These are phyloP conservation scores for Fusarium tanahbumbuense DNA, from an alignment of 2,329 filamentous ascomycete species.

Conservation along the genomic window DNA sequence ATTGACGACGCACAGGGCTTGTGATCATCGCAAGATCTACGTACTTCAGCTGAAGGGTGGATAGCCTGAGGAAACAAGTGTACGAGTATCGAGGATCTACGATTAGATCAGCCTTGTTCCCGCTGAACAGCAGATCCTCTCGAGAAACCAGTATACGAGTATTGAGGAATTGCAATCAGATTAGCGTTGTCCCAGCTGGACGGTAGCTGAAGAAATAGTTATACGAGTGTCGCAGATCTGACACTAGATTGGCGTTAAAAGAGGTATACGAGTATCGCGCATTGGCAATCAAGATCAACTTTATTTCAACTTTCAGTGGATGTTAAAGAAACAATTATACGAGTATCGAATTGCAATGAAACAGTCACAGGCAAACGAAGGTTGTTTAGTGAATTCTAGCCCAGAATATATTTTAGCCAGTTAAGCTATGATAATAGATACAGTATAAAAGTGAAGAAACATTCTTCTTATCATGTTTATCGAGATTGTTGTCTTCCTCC, in stretches of 20 bases:
- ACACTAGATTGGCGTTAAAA: background rate
- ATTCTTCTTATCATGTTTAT: conserved; percentile 1
- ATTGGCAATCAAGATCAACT: background rate
- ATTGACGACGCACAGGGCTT: background rate
- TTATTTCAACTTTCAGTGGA: background rate
- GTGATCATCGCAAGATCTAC: background rate
- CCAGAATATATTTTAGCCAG: background rate
- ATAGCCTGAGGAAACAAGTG: background rate
- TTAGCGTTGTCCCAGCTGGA: background rate
- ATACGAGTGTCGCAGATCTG: background rate
- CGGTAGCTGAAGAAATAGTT: background rate
- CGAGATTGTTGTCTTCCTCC: background rate
- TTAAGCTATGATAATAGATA: background rate
- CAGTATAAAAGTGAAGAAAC: background rate
- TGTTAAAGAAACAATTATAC: background rate
- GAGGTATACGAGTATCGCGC: background rate
- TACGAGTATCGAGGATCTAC: background rate
- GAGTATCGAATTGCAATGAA: background rate
- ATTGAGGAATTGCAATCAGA: background rate
- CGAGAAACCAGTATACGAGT: background rate
- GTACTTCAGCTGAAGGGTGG: background rate
- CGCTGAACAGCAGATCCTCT: background rate
- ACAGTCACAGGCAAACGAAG: background rate
- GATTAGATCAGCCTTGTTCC: background rate
- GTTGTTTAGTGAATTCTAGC: background rate